phyloP scores from a whole-genome alignment of 1,284 basidiomycete species.

The Puccinia polysora region DNA sequence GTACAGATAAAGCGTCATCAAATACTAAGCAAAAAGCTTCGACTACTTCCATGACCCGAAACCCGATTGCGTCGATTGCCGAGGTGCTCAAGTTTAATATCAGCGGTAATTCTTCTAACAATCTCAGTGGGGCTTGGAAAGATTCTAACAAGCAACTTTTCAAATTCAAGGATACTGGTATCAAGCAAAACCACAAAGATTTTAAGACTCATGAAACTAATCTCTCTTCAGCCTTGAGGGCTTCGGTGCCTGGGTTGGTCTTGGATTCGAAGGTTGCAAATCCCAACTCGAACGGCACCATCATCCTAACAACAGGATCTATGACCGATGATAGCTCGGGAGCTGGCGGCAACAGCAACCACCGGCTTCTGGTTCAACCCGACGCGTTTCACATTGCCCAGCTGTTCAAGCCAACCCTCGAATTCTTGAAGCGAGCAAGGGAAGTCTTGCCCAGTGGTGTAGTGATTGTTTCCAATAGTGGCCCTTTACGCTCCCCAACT shows the following conservation, averaged over 20 bases:
- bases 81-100: constrained; percentile 83
- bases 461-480: constrained; percentile 58
- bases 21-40: constrained; percentile 58
- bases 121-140: constrained; percentile 13
- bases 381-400: constrained; percentile 93
- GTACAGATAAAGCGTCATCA: constrained; percentile 14
- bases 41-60: constrained; percentile 68
- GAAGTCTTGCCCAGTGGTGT: constrained; percentile 69
- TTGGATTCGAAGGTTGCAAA: constrained; percentile 54
- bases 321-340: constrained; percentile 42
- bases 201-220: constrained; percentile 77
- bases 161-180: constrained; percentile 81
- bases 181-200: constrained; percentile 64
- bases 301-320: constrained; percentile 15
- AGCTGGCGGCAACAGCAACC: constrained; percentile 59
- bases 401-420: constrained; percentile 84
- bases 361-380: constrained; percentile 78
- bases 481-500: constrained; percentile 1
- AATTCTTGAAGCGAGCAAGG: constrained; percentile 69
- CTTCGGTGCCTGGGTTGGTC: constrained; percentile 89
- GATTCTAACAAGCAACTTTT: constrained; percentile 65
- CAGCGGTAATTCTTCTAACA: constrained; percentile 54
- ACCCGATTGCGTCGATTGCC: constrained; percentile 86
- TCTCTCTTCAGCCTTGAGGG: constrained; percentile 74
- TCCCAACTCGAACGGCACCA: constrained; percentile 50